These are phyloP conservation scores for Leccinum longicurvipes DNA, from an alignment of 768 basidiomycete genomes.

Conservation along the genomic window DNA sequence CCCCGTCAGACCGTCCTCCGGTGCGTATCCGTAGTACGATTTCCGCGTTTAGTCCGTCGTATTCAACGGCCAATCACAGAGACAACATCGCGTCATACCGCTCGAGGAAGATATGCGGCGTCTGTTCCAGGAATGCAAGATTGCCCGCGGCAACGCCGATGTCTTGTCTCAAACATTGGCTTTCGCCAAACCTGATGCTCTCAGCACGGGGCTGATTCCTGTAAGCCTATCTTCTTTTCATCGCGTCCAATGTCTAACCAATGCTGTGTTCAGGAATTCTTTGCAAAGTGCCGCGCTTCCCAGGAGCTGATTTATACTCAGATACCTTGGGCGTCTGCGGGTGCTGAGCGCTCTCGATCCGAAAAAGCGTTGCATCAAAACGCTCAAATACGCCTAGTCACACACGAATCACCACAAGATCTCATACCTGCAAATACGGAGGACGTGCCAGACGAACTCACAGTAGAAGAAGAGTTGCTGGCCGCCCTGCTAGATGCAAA, in stretches of 20 bases:
- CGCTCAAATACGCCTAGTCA: constrained; percentile 16
- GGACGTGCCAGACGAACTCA: constrained; percentile 43
- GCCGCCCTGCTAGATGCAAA: constrained; percentile 72
- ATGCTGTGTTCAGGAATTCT: constrained; percentile 65
- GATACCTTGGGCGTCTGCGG: constrained; percentile 87
- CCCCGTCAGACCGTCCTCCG: constrained; percentile 24
- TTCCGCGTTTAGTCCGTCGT: not conserved
- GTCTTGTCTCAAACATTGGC: constrained; percentile 69
- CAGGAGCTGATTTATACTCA: constrained; percentile 85
- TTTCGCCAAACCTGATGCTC: constrained; percentile 66
- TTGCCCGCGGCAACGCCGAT: constrained; percentile 77
- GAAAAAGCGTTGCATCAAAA: constrained; percentile 19
- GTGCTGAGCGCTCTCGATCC: constrained; percentile 67
- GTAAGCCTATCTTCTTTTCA: constrained; percentile 36
- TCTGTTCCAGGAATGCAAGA: constrained; percentile 80
- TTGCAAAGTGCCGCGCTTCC: constrained; percentile 70
- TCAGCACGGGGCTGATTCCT: constrained; percentile 62
- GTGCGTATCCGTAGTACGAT: constrained; percentile 10
- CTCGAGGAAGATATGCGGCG: constrained; percentile 82
- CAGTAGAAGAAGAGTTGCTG: constrained; percentile 73
- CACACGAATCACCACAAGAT: constrained; percentile 21
- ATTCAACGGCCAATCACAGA: constrained; percentile 5
- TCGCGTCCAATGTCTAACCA: not conserved
- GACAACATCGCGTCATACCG: constrained; percentile 51
- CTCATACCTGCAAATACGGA: constrained; percentile 26